phyloP scores from a whole-genome alignment of 345 rosid species.

The Gynandropsis gynandra region DNA sequence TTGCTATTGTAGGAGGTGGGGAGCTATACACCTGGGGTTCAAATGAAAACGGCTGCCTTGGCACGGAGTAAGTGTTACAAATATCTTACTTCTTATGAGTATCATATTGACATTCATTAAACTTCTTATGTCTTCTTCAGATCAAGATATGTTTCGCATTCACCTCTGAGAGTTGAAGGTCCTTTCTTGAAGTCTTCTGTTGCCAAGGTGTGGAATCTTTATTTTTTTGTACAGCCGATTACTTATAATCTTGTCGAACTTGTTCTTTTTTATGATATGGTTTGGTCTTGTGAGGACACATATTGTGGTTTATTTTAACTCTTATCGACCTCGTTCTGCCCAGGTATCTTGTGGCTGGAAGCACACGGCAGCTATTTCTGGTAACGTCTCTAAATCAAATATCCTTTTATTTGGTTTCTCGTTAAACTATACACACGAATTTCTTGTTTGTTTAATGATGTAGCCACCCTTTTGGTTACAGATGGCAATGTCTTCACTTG shows the following conservation, averaged over 20 bases:
- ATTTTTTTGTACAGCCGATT: slow-evolving; percentile 1
- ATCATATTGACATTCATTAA: no score
- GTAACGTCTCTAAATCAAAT: slow-evolving; percentile 30
- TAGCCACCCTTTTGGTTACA: slow-evolving; percentile 21
- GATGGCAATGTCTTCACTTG: slow-evolving; percentile 76
- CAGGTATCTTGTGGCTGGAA: slow-evolving; percentile 99
- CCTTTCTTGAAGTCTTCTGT: slow-evolving; percentile 57
- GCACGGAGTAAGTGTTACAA: slow-evolving; percentile 49
- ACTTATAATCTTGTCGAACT: no score
- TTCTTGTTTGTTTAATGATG: slow-evolving; percentile 1
- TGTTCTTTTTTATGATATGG: no score
- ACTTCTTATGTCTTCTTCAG: slow-evolving; percentile 45
- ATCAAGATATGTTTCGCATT: slow-evolving; percentile 47
- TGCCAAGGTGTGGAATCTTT: slow-evolving; percentile 37
- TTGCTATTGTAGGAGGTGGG: slow-evolving; percentile 49
- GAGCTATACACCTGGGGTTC: slow-evolving; percentile 86
- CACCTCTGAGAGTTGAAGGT: slow-evolving; percentile 72
- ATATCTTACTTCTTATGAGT: slow-evolving; percentile 15
- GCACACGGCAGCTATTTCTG: slow-evolving; percentile 91
- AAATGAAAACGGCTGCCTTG: slow-evolving; percentile 95
- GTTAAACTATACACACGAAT: background rate
- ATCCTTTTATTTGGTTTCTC: background rate
- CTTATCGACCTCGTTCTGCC: background rate
- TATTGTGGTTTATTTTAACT: background rate
- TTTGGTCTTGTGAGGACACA: no score